A percentile compares a stretch with the other conserved stretches of the same genome.
Evolutionary conservation across 345 rosid genomes (phyloP).

Genomic region (Microthlaspi erraticum): DNA sequence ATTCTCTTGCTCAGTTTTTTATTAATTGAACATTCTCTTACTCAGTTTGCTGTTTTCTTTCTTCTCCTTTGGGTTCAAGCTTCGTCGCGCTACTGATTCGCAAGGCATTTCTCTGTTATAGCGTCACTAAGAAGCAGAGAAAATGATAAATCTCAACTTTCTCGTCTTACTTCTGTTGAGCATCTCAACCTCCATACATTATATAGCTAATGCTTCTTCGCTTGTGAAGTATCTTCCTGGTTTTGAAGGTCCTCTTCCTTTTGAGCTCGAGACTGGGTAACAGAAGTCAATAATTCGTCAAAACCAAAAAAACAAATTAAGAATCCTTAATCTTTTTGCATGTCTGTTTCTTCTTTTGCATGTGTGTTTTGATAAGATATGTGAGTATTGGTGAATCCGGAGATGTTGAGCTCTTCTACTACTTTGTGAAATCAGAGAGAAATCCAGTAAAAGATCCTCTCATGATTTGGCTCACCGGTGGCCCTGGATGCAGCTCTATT

Average conservation of each 20-base stretch:
- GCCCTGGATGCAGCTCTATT: conserved; percentile 73
- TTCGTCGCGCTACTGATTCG: neutral
- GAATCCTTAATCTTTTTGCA: neutral
- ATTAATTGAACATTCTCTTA: too few species aligned
- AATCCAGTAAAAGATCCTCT: conserved; percentile 58
- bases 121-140: conserved; percentile 2
- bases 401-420: conserved; percentile 62
- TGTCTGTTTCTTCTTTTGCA: conserved; percentile 22
- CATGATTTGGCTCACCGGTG: conserved; percentile 78
- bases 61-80: neutral
- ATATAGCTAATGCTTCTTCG: conserved; percentile 28
- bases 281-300: neutral
- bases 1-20: neutral
- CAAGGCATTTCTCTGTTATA: neutral
- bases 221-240: conserved; percentile 64
- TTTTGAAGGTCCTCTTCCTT: conserved; percentile 68
- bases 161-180: conserved; percentile 2
- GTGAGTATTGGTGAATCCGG: conserved; percentile 60
- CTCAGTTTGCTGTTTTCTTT: neutral
- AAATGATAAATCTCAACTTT: conserved; percentile 21
- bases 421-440: conserved; percentile 66
- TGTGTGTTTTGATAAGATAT: conserved; percentile 46
- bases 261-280: conserved; percentile 76
- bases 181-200: conserved; percentile 25
- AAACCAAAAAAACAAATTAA: neutral